Evolutionary conservation across 1,284 basidiomycete species (phyloP).

Genomic region (Boletus smithii): DNA sequence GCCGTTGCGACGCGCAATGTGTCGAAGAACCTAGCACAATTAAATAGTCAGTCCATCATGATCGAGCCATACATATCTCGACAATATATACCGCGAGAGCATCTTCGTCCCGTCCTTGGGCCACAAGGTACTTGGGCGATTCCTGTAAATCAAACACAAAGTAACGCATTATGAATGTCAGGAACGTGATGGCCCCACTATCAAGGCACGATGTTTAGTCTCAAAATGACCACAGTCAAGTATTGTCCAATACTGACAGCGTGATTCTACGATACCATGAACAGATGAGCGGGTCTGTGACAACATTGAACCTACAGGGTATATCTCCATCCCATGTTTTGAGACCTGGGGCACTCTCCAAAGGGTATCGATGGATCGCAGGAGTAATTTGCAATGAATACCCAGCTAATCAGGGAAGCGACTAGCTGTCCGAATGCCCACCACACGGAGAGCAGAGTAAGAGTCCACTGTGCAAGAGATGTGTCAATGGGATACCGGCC

Average conservation of each 20-base stretch:
- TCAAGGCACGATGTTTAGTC: constrained; percentile 2
- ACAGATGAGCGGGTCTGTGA: not conserved
- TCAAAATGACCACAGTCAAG: not conserved
- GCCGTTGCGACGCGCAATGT: constrained; percentile 54
- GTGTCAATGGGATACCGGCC: constrained; percentile 5
- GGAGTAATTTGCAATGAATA: constrained; percentile 50
- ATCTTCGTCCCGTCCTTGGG: constrained; percentile 54
- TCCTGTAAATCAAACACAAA: constrained; percentile 49
- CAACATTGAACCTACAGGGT: constrained; percentile 40
- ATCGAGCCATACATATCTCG: not conserved
- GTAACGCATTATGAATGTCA: constrained; percentile 46
- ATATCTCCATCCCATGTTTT: constrained; percentile 65
- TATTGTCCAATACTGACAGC: constrained; percentile 32
- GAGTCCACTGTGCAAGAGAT: constrained; percentile 45
- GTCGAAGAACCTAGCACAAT: constrained; percentile 40
- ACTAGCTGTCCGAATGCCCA: constrained; percentile 63
- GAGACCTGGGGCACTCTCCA: constrained; percentile 40
- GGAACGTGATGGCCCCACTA: constrained; percentile 46
- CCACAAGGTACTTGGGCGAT: constrained; percentile 59
- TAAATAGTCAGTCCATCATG: not conserved
- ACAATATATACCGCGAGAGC: constrained; percentile 42
- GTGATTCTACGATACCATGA: constrained; percentile 33
- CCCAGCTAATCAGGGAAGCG: constrained; percentile 50
- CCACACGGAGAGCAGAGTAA: constrained; percentile 64
- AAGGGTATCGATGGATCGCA: constrained; percentile 34